Percentiles rank a stretch among this genome's conserved stretches.
These are phyloP conservation scores for Ophiostoma australiae DNA, from an alignment of 2,329 filamentous ascomycete genomes.

Conservation along the genomic window DNA sequence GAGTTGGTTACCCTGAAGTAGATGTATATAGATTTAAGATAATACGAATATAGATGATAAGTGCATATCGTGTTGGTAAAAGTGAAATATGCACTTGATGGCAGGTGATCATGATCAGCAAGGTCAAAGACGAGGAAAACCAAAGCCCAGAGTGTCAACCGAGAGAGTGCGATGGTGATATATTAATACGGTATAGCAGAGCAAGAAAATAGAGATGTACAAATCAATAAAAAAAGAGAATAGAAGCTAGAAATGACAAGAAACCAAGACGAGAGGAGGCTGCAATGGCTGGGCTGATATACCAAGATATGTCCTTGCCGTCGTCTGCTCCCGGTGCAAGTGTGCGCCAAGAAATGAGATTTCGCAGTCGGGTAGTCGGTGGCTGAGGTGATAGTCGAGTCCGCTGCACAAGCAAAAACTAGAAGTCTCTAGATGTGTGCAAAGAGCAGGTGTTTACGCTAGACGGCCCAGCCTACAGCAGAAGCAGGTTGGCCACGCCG, in stretches of 20 bases:
- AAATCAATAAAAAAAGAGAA: neutral
- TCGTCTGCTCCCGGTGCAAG: neutral
- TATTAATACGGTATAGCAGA: neutral
- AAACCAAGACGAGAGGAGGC: neutral
- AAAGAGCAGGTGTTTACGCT: neutral
- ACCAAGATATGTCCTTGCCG: neutral
- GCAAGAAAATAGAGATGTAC: neutral
- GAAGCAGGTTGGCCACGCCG: conserved; percentile 15
- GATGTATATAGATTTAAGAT: neutral
- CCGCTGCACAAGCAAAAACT: neutral
- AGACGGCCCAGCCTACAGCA: neutral
- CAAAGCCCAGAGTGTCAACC: neutral
- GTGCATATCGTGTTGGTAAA: neutral
- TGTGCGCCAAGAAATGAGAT: neutral
- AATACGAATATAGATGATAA: neutral
- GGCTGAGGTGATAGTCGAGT: neutral
- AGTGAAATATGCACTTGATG: no score
- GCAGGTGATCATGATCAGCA: neutral
- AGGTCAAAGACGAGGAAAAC: neutral
- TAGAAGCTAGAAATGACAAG: neutral
- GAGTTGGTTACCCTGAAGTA: conserved; percentile 66
- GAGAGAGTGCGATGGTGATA: neutral
- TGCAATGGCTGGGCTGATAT: neutral
- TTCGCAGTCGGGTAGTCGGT: neutral
- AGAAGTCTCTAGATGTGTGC: neutral